A percentile compares a stretch with the other conserved stretches of the same genome.
Evolutionary conservation across 352 stramenopile species (phyloP).

Genomic region (Salisapilia sapeloensis): DNA sequence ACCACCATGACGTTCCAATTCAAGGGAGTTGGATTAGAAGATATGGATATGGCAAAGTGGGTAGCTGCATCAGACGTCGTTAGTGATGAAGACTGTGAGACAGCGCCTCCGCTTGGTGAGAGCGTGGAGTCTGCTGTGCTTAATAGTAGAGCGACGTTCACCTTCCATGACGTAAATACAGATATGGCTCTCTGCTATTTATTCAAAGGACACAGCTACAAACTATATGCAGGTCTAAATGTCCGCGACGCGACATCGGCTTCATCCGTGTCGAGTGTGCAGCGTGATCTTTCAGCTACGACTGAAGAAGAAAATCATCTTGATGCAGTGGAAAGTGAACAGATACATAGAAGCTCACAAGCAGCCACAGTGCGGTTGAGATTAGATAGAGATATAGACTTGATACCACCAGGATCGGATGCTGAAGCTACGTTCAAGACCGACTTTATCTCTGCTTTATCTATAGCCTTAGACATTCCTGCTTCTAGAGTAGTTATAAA

Average conservation of each 20-base stretch:
- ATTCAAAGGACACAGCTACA: constrained; percentile 28
- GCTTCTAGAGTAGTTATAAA: constrained; percentile 29
- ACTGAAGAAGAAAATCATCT: constrained; percentile 16
- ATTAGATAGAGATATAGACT: constrained; percentile 41
- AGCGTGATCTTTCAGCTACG: constrained; percentile 5
- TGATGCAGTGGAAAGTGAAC: constrained; percentile 7
- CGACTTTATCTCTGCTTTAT: constrained; percentile 14
- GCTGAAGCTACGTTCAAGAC: constrained; percentile 33
- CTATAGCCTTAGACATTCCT: constrained; percentile 23
- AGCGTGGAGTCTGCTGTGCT: constrained; percentile 17
- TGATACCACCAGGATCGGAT: constrained; percentile 21
- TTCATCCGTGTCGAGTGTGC: background rate
- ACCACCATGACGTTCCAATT: constrained; percentile 41
- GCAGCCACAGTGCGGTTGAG: constrained; percentile 26
- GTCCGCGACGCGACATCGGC: constrained; percentile 14
- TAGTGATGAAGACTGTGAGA: constrained; percentile 19
- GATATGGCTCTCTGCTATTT: constrained; percentile 40
- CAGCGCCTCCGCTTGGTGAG: constrained; percentile 15
- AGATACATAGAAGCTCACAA: constrained; percentile 22
- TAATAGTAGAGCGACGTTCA: constrained; percentile 15
- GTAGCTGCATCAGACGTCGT: constrained; percentile 8
- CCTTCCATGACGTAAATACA: constrained; percentile 16
- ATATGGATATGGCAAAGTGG: constrained; percentile 52
- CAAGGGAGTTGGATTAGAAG: constrained; percentile 25
- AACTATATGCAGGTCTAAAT: constrained; percentile 22